A percentile compares a stretch with the other conserved stretches of the same genome.
These are phyloP conservation scores for Alternaria triticimaculans DNA, from an alignment of 2,329 filamentous ascomycete species.

Conservation along the genomic window DNA sequence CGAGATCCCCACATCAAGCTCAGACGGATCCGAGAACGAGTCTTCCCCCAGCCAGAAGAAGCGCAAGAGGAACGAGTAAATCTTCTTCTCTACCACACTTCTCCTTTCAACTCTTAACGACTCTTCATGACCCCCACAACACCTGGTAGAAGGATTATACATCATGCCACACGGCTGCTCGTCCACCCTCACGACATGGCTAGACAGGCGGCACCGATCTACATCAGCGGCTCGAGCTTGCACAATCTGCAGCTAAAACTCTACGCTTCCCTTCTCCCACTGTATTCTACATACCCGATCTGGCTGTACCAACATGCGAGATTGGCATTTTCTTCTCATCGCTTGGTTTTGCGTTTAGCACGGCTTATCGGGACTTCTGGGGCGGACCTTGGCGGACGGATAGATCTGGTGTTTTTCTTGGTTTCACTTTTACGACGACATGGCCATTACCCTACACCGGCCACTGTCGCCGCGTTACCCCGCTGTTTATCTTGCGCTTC, in stretches of 20 bases:
- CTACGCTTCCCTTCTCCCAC: constrained; percentile 28
- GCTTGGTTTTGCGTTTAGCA: constrained; percentile 31
- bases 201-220: constrained; percentile 42
- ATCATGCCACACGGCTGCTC: constrained; percentile 34
- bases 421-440: constrained; percentile 40
- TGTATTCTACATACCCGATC: constrained; percentile 37
- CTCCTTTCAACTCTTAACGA: constrained; percentile 41
- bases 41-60: constrained; percentile 62
- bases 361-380: constrained; percentile 30
- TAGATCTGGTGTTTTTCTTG: constrained; percentile 39
- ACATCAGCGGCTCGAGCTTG: constrained; percentile 25
- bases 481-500: constrained; percentile 36
- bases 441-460: constrained; percentile 34
- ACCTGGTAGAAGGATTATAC: constrained; percentile 36
- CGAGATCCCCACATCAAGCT: constrained; percentile 45
- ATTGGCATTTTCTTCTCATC: constrained; percentile 29
- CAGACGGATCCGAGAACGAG: constrained; percentile 49
- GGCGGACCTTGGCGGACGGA: constrained; percentile 17
- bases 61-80: constrained; percentile 71
- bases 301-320: constrained; percentile 19
- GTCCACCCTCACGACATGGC: constrained; percentile 39
- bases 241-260: constrained; percentile 35
- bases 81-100: constrained; percentile 17
- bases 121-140: constrained; percentile 41
- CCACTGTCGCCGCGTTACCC: constrained; percentile 38